A percentile compares a stretch with the other conserved stretches of the same genome.
These are phyloP conservation scores for Cladosporium colombiae DNA, from an alignment of 2,329 filamentous ascomycete species.

Conservation along the genomic window DNA sequence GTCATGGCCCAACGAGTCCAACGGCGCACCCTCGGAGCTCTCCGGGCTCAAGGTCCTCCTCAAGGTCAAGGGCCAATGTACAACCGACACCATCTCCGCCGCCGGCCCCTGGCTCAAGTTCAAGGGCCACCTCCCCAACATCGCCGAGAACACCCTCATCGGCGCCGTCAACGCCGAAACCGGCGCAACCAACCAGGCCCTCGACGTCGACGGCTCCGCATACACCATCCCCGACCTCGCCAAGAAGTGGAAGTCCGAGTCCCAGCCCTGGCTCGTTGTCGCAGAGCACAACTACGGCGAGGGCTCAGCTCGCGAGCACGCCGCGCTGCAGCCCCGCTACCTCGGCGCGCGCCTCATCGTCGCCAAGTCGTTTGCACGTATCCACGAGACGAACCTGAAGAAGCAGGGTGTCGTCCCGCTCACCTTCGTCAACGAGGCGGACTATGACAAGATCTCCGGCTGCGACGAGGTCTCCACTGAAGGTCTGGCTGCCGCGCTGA, in stretches of 20 bases:
- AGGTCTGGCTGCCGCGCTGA: slow-evolving; percentile 80
- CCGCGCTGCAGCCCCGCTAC: slow-evolving; percentile 86
- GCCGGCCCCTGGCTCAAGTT: slow-evolving; percentile 98
- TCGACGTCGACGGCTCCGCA: slow-evolving; percentile 73
- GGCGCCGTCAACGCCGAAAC: slow-evolving; percentile 91
- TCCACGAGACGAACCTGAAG: slow-evolving; percentile 95
- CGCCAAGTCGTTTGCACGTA: slow-evolving; percentile 83
- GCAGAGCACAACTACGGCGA: slow-evolving; percentile 98
- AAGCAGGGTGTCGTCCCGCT: slow-evolving; percentile 96
- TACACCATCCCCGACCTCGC: slow-evolving; percentile 83
- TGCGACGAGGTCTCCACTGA: slow-evolving; percentile 82
- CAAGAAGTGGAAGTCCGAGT: slow-evolving; percentile 74
- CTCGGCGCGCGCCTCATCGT: slow-evolving; percentile 82
- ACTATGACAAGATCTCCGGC: slow-evolving; percentile 81
- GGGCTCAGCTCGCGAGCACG: slow-evolving; percentile 85
- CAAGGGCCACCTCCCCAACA: slow-evolving; percentile 98
- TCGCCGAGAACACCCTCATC: slow-evolving; percentile 95
- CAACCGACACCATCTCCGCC: slow-evolving; percentile 96
- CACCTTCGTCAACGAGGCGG: slow-evolving; percentile 82
- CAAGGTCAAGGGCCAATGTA: slow-evolving; percentile 97
- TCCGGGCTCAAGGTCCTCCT: slow-evolving; percentile 80
- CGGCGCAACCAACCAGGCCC: slow-evolving; percentile 86
- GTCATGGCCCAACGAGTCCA: slow-evolving; percentile 66
- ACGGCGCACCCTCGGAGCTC: slow-evolving; percentile 57
- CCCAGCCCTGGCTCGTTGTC: slow-evolving; percentile 85